These are phyloP conservation scores for Fusarium fujikuroi DNA, from an alignment of 2,329 filamentous ascomycete species.

Conservation along the genomic window DNA sequence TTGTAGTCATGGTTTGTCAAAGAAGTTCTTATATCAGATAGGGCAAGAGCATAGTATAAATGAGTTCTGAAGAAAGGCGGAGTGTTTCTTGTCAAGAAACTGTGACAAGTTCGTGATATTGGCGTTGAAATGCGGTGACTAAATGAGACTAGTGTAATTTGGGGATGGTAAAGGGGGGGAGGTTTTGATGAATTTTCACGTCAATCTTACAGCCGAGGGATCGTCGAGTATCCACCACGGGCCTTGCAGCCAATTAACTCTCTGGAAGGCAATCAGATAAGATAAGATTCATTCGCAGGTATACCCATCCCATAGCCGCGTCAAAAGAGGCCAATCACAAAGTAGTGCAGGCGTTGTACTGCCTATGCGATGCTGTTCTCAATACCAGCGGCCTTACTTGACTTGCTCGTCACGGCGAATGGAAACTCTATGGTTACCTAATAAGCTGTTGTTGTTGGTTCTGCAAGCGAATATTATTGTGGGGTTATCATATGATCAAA, in stretches of 20 bases:
- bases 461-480: not conserved
- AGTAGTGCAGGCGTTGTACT: too few species aligned
- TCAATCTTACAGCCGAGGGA: not conserved
- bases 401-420: too few species aligned
- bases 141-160: constrained; percentile 14
- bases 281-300: not conserved
- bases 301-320: not conserved
- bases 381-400: too few species aligned
- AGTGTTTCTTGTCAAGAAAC: not conserved
- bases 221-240: not conserved
- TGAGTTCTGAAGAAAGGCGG: accelerated
- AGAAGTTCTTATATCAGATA: accelerated
- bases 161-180: constrained; percentile 10
- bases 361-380: accelerated
- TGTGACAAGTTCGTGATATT: not conserved
- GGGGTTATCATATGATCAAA: not conserved
- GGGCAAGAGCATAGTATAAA: accelerated
- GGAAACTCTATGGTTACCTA: too few species aligned
- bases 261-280: not conserved
- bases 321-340: accelerated
- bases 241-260: not conserved
- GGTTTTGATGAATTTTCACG: constrained; percentile 17
- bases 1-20: not conserved
- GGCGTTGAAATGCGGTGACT: constrained; percentile 17
- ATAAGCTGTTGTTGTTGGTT: not conserved